phyloP scores from a whole-genome alignment of 495 filamentous ascomycete species.

The Xylaria intraflava region DNA sequence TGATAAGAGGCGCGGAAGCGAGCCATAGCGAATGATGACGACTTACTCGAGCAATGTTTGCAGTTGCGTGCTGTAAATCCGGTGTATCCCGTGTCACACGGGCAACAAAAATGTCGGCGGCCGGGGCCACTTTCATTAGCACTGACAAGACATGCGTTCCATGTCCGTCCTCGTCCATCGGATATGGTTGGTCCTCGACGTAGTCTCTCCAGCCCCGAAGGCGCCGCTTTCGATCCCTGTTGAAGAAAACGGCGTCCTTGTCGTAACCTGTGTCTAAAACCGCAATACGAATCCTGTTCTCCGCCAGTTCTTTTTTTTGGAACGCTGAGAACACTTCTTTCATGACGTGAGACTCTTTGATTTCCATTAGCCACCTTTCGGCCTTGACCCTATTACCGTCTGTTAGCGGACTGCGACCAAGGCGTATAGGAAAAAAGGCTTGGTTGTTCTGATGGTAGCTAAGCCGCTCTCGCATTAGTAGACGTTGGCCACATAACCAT shows the following conservation, averaged over 20 bases:
- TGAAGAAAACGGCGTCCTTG: background rate
- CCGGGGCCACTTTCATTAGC: background rate
- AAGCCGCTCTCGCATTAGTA: too few species aligned
- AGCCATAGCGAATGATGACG: background rate
- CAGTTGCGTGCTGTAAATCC: background rate
- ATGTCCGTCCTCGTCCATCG: background rate
- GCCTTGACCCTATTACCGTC: background rate
- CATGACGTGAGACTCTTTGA: background rate
- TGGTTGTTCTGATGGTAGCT: too few species aligned
- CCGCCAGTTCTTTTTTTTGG: background rate
- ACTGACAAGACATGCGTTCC: background rate
- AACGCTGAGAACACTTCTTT: background rate
- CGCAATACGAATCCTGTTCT: background rate
- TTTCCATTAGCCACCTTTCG: background rate
- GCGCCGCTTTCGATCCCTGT: background rate
- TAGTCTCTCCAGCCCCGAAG: background rate
- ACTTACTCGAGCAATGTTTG: background rate
- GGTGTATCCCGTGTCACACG: background rate
- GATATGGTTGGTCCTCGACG: background rate
- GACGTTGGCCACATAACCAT: too few species aligned
- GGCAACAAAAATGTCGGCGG: background rate
- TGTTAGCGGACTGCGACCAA: background rate
- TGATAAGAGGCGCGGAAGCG: too few species aligned
- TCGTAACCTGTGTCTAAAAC: too few species aligned
- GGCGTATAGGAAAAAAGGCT: too few species aligned